Percentiles rank a stretch among this genome's conserved stretches.
Conservation (phyloP, 2,329 filamentous ascomycete species). For the Ceratocystis ficicola region DNA sequence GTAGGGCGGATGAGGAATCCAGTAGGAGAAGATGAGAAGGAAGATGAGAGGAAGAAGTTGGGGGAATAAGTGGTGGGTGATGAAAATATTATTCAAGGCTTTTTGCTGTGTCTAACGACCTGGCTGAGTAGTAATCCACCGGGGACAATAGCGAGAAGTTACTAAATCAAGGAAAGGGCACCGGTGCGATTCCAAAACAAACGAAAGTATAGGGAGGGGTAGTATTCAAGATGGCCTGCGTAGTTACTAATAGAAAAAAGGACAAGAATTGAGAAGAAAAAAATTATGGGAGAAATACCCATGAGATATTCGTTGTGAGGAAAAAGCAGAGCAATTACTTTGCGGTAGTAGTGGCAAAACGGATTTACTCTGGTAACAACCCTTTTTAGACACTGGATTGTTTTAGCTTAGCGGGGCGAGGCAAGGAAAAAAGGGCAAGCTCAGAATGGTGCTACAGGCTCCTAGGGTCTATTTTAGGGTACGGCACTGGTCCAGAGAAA, state of each 20-base stretch:
- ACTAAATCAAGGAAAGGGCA: conserved; percentile 19
- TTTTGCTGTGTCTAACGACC: conserved; percentile 18
- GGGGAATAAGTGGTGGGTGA: conserved; percentile 13
- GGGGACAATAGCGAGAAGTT: conserved; percentile 20
- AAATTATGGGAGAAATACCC: not conserved
- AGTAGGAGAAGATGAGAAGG: conserved; percentile 9
- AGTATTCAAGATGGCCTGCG: not conserved
- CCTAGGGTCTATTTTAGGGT: conserved; percentile 8
- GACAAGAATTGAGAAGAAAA: not conserved
- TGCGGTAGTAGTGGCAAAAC: not conserved
- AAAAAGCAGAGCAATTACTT: not conserved
- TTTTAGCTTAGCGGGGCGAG: conserved; percentile 6
- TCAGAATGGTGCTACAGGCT: not conserved
- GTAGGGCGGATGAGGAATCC: conserved; percentile 12
- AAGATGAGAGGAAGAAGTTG: conserved; percentile 16
- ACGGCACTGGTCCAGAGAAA: not conserved
- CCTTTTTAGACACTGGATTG: conserved; percentile 4
- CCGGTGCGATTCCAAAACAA: conserved; percentile 23
- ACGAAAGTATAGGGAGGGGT: conserved; percentile 18
- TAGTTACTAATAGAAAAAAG: not conserved
- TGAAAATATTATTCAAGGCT: conserved; percentile 20
- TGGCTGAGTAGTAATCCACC: conserved; percentile 18
- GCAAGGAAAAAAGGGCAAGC: not conserved
- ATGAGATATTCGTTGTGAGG: not conserved
- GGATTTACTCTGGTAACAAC: not conserved